These are phyloP conservation scores for Leccinum uliginosum DNA, from an alignment of 768 basidiomycete species.

Conservation along the genomic window DNA sequence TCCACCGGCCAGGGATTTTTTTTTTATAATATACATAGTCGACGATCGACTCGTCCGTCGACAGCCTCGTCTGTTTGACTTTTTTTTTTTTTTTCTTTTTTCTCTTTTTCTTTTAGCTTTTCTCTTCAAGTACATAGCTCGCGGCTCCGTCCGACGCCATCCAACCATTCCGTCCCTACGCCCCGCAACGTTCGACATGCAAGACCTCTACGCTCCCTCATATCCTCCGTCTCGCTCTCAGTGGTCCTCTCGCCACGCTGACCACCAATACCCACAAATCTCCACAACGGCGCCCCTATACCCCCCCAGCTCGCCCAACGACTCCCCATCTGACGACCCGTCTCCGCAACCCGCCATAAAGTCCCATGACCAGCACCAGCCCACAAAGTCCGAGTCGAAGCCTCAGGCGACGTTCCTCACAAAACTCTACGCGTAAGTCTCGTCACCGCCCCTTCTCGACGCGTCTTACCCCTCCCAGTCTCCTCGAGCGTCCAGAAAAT, in stretches of 20 bases:
- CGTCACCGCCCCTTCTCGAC: constrained; percentile 11
- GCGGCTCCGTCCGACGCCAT: constrained; percentile 26
- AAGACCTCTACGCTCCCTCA: constrained; percentile 44
- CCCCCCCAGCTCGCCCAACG: constrained; percentile 35
- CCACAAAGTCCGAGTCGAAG: constrained; percentile 70
- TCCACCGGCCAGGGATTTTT: constrained; percentile 31
- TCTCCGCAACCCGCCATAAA: constrained; percentile 34
- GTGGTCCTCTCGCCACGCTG: constrained; percentile 30
- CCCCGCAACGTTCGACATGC: constrained; percentile 41
- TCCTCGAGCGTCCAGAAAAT: constrained; percentile 88
- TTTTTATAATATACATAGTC: constrained; percentile 37
- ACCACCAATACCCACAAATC: constrained; percentile 34
- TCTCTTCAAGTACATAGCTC: constrained; percentile 31
- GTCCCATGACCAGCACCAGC: constrained; percentile 42
- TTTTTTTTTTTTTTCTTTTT: constrained; percentile 22
- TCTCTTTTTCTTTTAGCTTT: constrained; percentile 30
- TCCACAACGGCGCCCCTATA: constrained; percentile 30
- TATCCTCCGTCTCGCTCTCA: constrained; percentile 38
- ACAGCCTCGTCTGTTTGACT: constrained; percentile 28
- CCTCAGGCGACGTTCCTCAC: constrained; percentile 95
- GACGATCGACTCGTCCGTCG: constrained; percentile 29
- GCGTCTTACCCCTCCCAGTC: constrained; percentile 40
- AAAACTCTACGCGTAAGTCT: constrained; percentile 90
- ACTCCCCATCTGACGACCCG: constrained; percentile 45
- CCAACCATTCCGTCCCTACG: constrained; percentile 37